Percentiles rank a stretch among this genome's conserved stretches.
phyloP scores from a whole-genome alignment of 2,329 filamentous ascomycete species.

The Diplodia intermedia region DNA sequence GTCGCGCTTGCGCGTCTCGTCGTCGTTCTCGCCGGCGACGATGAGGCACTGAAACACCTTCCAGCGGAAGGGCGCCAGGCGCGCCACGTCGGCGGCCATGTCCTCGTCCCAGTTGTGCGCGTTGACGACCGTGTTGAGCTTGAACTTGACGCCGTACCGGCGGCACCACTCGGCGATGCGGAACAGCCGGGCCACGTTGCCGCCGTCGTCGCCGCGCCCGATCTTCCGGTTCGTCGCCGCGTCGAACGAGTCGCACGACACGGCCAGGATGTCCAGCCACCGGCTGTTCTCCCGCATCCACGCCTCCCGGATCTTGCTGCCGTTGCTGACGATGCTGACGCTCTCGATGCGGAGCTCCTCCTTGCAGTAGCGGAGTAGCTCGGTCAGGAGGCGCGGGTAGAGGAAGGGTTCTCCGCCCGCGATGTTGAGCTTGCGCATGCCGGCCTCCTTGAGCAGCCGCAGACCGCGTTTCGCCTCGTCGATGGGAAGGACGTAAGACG shows the following conservation, averaged over 20 bases:
- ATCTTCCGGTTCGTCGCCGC: constrained; percentile 59
- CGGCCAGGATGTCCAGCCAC: constrained; percentile 62
- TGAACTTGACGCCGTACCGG: constrained; percentile 60
- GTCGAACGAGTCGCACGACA: constrained; percentile 63
- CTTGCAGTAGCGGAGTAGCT: constrained; percentile 58
- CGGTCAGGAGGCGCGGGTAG: constrained; percentile 53
- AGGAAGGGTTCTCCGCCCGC: constrained; percentile 64
- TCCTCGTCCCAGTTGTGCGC: constrained; percentile 56
- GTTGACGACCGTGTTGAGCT: constrained; percentile 64
- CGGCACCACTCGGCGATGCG: constrained; percentile 54
- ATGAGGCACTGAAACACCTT: constrained; percentile 64
- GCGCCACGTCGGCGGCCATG: constrained; percentile 39
- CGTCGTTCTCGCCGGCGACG: constrained; percentile 62
- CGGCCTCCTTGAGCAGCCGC: constrained; percentile 55
- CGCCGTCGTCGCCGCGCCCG: constrained; percentile 54
- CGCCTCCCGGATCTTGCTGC: constrained; percentile 54
- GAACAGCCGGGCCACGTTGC: constrained; percentile 56
- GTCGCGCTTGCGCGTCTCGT: constrained; percentile 40
- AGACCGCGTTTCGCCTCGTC: constrained; percentile 56
- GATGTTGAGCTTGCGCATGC: constrained; percentile 64
- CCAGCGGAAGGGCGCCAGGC: constrained; percentile 60
- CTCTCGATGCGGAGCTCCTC: constrained; percentile 57
- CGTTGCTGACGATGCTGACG: constrained; percentile 63
- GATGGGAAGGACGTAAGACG: constrained; percentile 53
- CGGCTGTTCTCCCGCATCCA: constrained; percentile 54